Percentiles rank a stretch among this genome's conserved stretches.
Evolutionary conservation across 257 asterid species (phyloP).

Genomic region (Solanum megistacrolobum): DNA sequence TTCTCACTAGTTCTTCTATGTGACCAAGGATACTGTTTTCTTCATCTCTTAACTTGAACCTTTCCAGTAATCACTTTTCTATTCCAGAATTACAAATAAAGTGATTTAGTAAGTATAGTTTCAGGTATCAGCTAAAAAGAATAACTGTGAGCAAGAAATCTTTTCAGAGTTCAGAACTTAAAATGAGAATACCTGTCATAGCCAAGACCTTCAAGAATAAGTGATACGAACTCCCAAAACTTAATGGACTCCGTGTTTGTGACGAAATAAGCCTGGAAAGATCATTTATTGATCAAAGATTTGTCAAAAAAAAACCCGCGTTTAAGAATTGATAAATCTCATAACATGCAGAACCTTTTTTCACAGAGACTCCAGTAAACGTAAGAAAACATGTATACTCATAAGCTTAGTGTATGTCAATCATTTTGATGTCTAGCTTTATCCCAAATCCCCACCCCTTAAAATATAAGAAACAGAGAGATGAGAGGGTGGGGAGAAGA

Average conservation of each 20-base stretch:
- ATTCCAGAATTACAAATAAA: neutral
- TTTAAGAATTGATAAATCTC: neutral
- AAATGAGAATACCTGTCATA: constrained; percentile 53
- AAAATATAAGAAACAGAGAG: neutral
- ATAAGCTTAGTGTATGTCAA: neutral
- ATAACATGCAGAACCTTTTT: neutral
- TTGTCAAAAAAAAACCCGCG: neutral
- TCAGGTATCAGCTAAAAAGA: neutral
- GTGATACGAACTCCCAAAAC: constrained; percentile 91
- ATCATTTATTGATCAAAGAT: constrained; percentile 1
- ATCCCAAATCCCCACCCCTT: neutral
- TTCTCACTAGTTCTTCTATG: neutral
- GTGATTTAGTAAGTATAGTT: neutral
- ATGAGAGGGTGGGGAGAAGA: neutral
- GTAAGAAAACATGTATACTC: neutral
- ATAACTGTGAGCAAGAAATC: neutral
- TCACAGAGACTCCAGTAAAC: neutral
- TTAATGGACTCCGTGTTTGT: constrained; percentile 81
- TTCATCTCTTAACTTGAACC: neutral
- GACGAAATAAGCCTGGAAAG: constrained; percentile 87
- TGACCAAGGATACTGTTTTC: neutral
- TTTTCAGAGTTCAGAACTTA: neutral
- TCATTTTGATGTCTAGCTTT: neutral
- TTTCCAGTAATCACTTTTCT: neutral
- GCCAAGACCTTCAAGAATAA: constrained; percentile 92